phyloP scores from a whole-genome alignment of 148 eudicot genomes.

The Pouteria glomerata region DNA sequence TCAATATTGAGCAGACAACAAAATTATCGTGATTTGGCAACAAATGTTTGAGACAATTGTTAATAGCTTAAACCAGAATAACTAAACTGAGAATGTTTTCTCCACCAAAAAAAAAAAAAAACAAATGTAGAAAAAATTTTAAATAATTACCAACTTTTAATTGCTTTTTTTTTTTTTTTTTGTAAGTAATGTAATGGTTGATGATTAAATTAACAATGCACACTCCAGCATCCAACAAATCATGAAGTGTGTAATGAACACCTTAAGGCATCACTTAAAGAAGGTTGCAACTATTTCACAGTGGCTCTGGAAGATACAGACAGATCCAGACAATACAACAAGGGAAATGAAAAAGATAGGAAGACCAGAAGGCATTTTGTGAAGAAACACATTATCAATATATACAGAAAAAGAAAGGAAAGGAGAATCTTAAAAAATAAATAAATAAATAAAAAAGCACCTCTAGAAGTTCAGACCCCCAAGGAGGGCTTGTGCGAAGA shows the following conservation, averaged over 20 bases:
- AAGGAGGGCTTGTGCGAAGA: slow-evolving; percentile 98
- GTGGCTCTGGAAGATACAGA: background rate
- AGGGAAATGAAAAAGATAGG: background rate
- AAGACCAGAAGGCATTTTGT: background rate
- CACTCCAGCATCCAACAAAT: background rate
- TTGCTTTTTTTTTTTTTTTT: too few relatives aligned
- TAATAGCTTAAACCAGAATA: background rate
- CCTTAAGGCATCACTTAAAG: background rate
- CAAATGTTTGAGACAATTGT: background rate
- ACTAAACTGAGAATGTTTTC: background rate
- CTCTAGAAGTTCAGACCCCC: slow-evolving; percentile 99
- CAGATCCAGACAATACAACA: background rate
- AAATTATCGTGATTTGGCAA: background rate
- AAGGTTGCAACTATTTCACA: background rate
- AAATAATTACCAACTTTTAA: too few relatives aligned
- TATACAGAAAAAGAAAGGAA: background rate
- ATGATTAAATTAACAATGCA: too few relatives aligned
- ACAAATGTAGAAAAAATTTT: background rate
- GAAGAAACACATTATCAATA: background rate
- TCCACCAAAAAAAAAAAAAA: too few relatives aligned
- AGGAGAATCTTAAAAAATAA: background rate
- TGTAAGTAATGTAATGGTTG: too few relatives aligned
- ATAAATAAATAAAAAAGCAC: slow-evolving; percentile 22
- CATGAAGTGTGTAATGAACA: background rate
- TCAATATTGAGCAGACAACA: background rate